Percentiles rank a stretch among this genome's conserved stretches.
phyloP scores from a whole-genome alignment of 257 asterid species.

The Solanum dulcamara region DNA sequence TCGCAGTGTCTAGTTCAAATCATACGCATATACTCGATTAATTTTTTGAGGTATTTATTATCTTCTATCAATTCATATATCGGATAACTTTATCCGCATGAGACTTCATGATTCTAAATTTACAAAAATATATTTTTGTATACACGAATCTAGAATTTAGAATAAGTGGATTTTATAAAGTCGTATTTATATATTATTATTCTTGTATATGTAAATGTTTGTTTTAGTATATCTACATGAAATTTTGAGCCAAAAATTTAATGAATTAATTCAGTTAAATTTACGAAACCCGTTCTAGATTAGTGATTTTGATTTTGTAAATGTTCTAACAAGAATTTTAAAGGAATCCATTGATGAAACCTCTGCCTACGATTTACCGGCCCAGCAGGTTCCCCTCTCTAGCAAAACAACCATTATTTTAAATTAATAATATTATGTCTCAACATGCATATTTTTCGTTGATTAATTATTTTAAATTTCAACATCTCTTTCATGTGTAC shows the following conservation, averaged over 20 bases:
- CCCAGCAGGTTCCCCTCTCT: not conserved
- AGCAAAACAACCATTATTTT: not conserved
- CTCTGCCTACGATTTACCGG: not conserved
- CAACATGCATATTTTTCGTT: too few species aligned
- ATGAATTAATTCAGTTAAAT: not conserved
- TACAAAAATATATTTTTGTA: not conserved
- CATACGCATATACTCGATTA: not conserved
- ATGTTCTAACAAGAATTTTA: not conserved
- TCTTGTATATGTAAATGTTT: too few species aligned
- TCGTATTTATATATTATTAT: too few species aligned
- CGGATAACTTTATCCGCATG: not conserved
- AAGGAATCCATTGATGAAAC: not conserved
- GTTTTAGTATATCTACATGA: not conserved
- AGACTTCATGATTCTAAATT: not conserved
- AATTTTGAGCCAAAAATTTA: not conserved
- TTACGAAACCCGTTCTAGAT: not conserved
- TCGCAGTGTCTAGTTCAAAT: too few species aligned
- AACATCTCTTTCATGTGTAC: too few species aligned
- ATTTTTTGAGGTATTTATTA: not conserved
- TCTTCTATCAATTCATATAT: accelerated
- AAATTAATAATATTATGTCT: too few species aligned
- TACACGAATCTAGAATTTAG: too few species aligned
- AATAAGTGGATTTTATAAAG: too few species aligned
- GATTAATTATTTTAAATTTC: too few species aligned
- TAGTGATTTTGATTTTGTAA: not conserved